phyloP scores from a whole-genome alignment of 2,329 filamentous ascomycete genomes.

The Arachnomyces sp. region DNA sequence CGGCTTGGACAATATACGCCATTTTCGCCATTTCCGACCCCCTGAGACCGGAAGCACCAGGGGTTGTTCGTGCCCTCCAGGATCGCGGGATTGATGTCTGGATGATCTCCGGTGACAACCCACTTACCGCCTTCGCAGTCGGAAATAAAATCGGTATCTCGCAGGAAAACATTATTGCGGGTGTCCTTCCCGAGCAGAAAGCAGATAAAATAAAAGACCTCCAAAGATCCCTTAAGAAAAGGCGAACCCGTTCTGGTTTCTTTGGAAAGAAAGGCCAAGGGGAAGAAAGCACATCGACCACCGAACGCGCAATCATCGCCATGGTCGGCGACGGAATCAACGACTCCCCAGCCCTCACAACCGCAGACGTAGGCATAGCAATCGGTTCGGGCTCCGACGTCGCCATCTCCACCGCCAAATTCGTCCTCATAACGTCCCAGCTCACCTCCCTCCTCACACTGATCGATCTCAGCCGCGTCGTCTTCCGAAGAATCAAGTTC shows the following conservation, averaged over 20 bases:
- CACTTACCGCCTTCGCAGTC: conserved; percentile 33
- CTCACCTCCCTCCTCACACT: conserved; percentile 28
- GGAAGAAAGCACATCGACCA: conserved; percentile 42
- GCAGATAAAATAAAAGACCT: conserved; percentile 15
- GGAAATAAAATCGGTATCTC: conserved; percentile 35
- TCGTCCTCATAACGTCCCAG: conserved; percentile 26
- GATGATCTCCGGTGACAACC: conserved; percentile 38
- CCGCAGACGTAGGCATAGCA: conserved; percentile 27
- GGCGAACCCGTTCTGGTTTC: conserved; percentile 54
- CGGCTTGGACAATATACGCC: conserved; percentile 41
- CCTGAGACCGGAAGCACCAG: conserved; percentile 27
- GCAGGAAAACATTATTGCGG: conserved; percentile 44
- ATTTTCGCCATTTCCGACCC: conserved; percentile 43
- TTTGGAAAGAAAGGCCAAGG: conserved; percentile 59
- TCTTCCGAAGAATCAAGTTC: conserved; percentile 31
- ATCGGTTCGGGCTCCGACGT: conserved; percentile 33
- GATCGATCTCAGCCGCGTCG: conserved; percentile 24
- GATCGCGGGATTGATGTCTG: conserved; percentile 33
- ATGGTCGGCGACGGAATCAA: conserved; percentile 33
- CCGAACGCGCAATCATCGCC: conserved; percentile 37
- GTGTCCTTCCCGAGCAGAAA: conserved; percentile 31
- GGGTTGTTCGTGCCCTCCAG: conserved; percentile 28
- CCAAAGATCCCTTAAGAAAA: conserved; percentile 42
- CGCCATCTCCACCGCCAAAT: conserved; percentile 33
- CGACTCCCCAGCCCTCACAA: conserved; percentile 26